Evolutionary conservation across 2,329 filamentous ascomycete species (phyloP).

Genomic region (Mollisiaceae sp.): DNA sequence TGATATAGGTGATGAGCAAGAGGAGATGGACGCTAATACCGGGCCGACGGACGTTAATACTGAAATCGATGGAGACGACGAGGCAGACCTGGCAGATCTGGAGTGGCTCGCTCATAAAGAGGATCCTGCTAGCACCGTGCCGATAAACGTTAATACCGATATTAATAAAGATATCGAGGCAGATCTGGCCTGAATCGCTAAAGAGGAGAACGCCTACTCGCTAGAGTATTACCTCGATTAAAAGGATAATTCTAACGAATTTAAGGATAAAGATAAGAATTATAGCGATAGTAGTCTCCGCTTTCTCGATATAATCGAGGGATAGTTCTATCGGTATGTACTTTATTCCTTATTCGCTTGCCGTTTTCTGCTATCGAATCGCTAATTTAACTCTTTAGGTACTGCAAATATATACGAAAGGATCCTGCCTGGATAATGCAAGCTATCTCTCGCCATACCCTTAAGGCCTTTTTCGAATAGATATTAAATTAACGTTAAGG

Average conservation of each 20-base stretch:
- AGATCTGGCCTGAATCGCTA: slow-evolving; percentile 17
- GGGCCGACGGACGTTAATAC: slow-evolving; percentile 41
- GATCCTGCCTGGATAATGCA: slow-evolving; percentile 22
- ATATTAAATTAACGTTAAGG: slow-evolving; percentile 25
- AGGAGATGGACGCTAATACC: slow-evolving; percentile 28
- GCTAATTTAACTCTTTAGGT: slow-evolving; percentile 25
- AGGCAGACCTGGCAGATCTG: slow-evolving; percentile 28
- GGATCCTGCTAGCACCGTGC: no score
- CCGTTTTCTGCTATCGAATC: slow-evolving; percentile 23
- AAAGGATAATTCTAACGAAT: slow-evolving; percentile 29
- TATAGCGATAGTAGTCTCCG: slow-evolving; percentile 32
- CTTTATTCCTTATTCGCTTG: slow-evolving; percentile 23
- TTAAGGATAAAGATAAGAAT: slow-evolving; percentile 32
- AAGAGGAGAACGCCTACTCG: slow-evolving; percentile 30
- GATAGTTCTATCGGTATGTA: slow-evolving; percentile 26
- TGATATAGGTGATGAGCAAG: slow-evolving; percentile 28
- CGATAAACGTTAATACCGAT: no score
- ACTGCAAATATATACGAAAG: slow-evolving; percentile 30
- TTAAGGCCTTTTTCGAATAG: slow-evolving; percentile 26
- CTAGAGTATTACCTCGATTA: slow-evolving; percentile 31
- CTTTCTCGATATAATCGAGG: slow-evolving; percentile 30
- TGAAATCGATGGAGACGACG: slow-evolving; percentile 25
- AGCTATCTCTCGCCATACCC: slow-evolving; percentile 20
- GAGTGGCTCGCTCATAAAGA: slow-evolving; percentile 3
- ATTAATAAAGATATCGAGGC: no score